Evolutionary conservation across 1,139 yeast species (phyloP), one percentile per base, ranked within the genome.

Genomic region (Blastobotrys elegans): DNA sequence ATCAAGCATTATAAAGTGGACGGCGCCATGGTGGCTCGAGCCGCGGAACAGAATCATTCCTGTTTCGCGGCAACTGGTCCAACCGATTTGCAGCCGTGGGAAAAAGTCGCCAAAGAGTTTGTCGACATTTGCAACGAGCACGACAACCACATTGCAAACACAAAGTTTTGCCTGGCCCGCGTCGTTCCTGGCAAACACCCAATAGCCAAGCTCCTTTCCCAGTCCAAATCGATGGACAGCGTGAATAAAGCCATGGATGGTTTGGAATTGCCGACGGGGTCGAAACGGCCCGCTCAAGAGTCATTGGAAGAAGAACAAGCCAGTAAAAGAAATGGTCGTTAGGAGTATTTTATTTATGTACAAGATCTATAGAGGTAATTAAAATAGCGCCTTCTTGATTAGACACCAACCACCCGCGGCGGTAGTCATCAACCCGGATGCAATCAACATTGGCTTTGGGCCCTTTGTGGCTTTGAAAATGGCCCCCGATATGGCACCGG

Each of bases 351-450:
- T 24, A 24, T 6, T 6, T 34, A 34, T 34, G n/a, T 34, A 34
- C 38, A 34, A 34, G 17, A 21, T 34, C 21, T 20, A 20, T 20
- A 16, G 3, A 6, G 13, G 16, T 17, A 33, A 24, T 29, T 39
- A 27, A 17, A 39, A 39, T 14, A 42, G n/a, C 17, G 40, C 46
- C 46, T 78, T 71, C 73, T 92, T 92, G 60, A 84, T 62, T 47
- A 85, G 90, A 73, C 95, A 84, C 98, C 98, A 92, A 40, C 79
- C 79, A 53, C 87, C 96, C 43, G 97, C 96, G 52, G 87, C 96
- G 54, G 82, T 79, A 17, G 96, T 89, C 82, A 84, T 84, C 65
- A 90, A 66, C 43, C 79, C 95, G 33, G 96, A 79, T 33, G 96
- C 82, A 62, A 86, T 82, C 35, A 84, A 87, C 92, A 89, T 85